phyloP scores from a whole-genome alignment of 2,329 filamentous ascomycete genomes.

The Cryphonectria parasitica region DNA sequence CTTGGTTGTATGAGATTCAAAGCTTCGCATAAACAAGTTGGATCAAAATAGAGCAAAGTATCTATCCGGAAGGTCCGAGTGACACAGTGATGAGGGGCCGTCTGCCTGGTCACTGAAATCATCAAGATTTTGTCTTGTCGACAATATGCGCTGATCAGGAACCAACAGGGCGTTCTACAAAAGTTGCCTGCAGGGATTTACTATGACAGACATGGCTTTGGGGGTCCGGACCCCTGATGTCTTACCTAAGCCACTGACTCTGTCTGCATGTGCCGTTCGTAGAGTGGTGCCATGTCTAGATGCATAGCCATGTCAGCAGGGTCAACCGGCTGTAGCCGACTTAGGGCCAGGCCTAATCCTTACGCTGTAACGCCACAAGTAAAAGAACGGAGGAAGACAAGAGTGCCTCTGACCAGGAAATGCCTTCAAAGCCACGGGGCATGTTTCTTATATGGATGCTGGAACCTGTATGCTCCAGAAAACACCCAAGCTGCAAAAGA shows the following conservation, averaged over 20 bases:
- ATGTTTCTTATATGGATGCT: neutral
- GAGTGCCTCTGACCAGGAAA: neutral
- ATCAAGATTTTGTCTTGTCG: neutral
- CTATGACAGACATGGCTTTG: neutral
- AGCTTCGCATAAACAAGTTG: neutral
- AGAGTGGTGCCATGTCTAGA: neutral
- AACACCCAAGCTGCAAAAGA: too few species aligned
- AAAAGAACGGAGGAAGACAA: neutral
- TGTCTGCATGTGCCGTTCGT: neutral
- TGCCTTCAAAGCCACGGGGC: neutral
- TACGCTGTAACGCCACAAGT: neutral
- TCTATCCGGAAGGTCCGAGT: neutral
- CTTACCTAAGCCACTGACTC: constrained; percentile 8
- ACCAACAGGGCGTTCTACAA: neutral
- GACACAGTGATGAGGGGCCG: neutral
- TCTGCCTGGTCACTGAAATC: neutral
- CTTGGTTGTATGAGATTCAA: neutral
- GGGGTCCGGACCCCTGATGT: neutral
- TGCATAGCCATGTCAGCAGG: neutral
- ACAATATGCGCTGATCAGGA: neutral
- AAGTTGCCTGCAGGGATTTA: constrained; percentile 15
- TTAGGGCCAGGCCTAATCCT: neutral
- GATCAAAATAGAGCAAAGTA: neutral
- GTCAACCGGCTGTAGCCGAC: constrained; percentile 5
- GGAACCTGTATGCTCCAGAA: neutral